Percentiles rank a stretch among this genome's conserved stretches.
These are phyloP conservation scores for Forsythia viridissima DNA, from an alignment of 257 asterid species.

Conservation along the genomic window DNA sequence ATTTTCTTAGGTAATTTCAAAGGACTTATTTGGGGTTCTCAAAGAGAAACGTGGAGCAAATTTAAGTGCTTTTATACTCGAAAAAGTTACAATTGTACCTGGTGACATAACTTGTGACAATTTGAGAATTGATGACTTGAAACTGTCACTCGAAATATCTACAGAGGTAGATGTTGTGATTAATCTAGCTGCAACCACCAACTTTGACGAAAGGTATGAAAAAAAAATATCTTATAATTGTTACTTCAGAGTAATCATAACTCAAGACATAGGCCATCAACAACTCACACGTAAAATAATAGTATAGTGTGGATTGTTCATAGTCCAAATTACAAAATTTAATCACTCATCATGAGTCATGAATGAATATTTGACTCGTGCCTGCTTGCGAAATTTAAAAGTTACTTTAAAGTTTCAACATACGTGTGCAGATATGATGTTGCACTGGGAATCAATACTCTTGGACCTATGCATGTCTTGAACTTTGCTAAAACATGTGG, in stretches of 20 bases:
- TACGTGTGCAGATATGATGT: slow-evolving; percentile 42
- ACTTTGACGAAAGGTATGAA: slow-evolving; percentile 58
- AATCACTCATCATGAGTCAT: not conserved
- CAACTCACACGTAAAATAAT: too few species aligned
- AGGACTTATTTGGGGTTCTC: slow-evolving; percentile 45
- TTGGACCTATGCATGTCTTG: slow-evolving; percentile 63
- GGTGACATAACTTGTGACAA: slow-evolving; percentile 50
- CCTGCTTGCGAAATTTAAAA: not conserved
- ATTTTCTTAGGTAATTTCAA: slow-evolving; percentile 40
- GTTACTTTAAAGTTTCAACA: not conserved
- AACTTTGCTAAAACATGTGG: slow-evolving; percentile 56
- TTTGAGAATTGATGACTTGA: slow-evolving; percentile 41
- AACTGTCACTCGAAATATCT: slow-evolving; percentile 30
- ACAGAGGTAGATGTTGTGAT: slow-evolving; percentile 46
- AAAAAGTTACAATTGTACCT: slow-evolving; percentile 32
- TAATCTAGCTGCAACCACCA: slow-evolving; percentile 63
- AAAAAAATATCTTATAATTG: not conserved
- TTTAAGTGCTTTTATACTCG: slow-evolving; percentile 24
- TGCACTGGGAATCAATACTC: slow-evolving; percentile 62
- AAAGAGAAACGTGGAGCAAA: slow-evolving; percentile 46
- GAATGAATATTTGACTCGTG: not conserved
- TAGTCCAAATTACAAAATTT: too few species aligned
- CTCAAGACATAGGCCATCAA: too few species aligned
- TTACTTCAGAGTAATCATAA: too few species aligned
- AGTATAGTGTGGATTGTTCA: too few species aligned